Evolutionary conservation across 495 filamentous ascomycete species (phyloP).

Genomic region (Neurospora africana): DNA sequence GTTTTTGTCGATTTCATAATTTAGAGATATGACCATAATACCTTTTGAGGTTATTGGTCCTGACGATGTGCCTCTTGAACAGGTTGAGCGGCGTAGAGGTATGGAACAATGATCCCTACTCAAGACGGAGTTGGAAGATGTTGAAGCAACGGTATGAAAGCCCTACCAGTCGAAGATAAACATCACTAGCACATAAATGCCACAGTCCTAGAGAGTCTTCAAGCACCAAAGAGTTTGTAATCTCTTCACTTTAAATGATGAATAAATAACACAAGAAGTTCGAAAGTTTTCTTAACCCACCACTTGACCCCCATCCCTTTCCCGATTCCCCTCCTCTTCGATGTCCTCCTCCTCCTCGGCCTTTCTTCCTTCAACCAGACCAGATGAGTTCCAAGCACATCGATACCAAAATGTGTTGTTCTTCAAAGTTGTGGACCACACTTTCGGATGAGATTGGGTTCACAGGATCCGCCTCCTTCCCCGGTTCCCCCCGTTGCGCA

Average conservation of each 20-base stretch:
- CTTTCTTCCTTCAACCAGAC: background rate
- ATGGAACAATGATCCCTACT: background rate
- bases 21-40: background rate
- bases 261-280: background rate
- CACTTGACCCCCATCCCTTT: background rate
- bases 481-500: background rate
- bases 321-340: background rate
- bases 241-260: background rate
- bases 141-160: background rate
- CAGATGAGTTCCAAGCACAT: background rate
- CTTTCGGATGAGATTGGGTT: background rate
- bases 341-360: background rate
- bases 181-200: background rate
- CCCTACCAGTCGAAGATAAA: background rate
- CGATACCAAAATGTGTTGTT: background rate
- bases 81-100: background rate
- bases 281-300: background rate
- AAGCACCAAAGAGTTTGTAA: background rate
- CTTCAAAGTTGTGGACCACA: background rate
- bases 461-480: background rate
- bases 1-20: background rate
- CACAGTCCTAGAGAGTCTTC: background rate
- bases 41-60: background rate
- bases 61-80: background rate
- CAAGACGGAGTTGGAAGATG: background rate